Base-by-base conservation (phyloP, 179 eudicot species). In the Spergularia azorica region DNA sequence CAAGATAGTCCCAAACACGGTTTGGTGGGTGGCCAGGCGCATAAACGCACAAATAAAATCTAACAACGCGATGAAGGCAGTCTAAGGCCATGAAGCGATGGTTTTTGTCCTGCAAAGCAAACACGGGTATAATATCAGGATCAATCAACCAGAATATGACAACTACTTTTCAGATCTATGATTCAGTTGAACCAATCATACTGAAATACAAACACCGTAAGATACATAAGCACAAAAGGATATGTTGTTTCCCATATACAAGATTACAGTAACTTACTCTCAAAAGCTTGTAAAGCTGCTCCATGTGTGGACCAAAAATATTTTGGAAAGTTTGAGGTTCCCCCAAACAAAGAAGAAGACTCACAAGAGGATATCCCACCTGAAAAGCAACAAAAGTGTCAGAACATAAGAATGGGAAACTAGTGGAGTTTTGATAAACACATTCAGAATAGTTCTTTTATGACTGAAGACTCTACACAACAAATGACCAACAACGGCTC, bases 81-180 rank as follows among this genome's bases (percentile, higher is more conserved):
- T 95, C 97, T 83, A 95, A 89, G 54, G 97, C 97, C 99, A 93
- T 95, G 83, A 90, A 95, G 5, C 99, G 97, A 50, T 95, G 97
- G 83, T 93, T 95, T 85, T 95, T 95, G 89, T 95, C 99, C 99
- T 95, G 95, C 79, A 87, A 60, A 68, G 78, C 61, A 80, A 72
- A 70, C 38, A 43, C 66, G 21, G 38, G 48, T 41, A 73, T 77
- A 55, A 77, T 66, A 59, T 75, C 75, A 64, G 61, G 62, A 63
- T 72, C 58, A 77, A 26, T 70, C 50, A 59, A 57, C 62, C 38
- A 55, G 65, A 21, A 54, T 65, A 76, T 52, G 54, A 71, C 76
- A 68, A 52, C 39, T 69, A 20, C 39, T 41, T n/a, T 36, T 46
- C 67, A 76, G 39, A 36, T 72, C 62, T 67, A 60, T 65, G 11